These are phyloP conservation scores for Chrysochromulina parva DNA, from an alignment of 78 protist species.

Conservation along the genomic window DNA sequence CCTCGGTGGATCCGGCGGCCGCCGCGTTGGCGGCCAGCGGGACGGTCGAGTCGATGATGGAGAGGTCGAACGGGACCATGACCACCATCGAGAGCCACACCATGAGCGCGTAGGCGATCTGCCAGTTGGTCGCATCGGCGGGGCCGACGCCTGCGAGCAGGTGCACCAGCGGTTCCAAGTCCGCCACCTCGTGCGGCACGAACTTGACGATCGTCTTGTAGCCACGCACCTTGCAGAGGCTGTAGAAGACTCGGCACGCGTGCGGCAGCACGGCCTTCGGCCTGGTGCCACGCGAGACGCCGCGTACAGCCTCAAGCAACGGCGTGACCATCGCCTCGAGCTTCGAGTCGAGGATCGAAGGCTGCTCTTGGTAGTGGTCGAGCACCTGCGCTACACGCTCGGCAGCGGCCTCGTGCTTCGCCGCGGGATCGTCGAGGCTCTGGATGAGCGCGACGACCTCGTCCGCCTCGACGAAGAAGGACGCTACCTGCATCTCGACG, in stretches of 20 bases:
- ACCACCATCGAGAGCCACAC: conserved; percentile 90
- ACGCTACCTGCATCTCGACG: no score
- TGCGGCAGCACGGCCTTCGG: neutral
- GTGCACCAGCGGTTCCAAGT: conserved; percentile 39
- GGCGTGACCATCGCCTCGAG: conserved; percentile 24
- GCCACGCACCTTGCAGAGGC: conserved; percentile 61
- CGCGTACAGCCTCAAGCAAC: neutral
- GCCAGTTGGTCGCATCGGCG: conserved; percentile 69
- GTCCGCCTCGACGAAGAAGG: neutral
- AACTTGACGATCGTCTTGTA: conserved; percentile 43
- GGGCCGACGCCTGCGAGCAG: neutral
- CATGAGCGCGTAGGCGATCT: conserved; percentile 65
- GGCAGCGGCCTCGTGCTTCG: neutral
- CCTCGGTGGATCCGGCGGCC: neutral
- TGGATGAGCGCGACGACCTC: neutral
- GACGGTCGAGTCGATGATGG: conserved; percentile 65
- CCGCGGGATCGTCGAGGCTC: no score
- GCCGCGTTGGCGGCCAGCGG: neutral
- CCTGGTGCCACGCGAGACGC: neutral
- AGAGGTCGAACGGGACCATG: conserved; percentile 85
- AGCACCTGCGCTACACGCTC: neutral
- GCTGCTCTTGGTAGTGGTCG: conserved; percentile 60
- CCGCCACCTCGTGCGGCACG: conserved; percentile 57
- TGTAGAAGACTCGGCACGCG: conserved; percentile 33
- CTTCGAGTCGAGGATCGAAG: conserved; percentile 53